Evolutionary conservation across 352 stramenopile species (phyloP), one percentile per base, ranked within the genome.

Genomic region (Globisporangium solare): DNA sequence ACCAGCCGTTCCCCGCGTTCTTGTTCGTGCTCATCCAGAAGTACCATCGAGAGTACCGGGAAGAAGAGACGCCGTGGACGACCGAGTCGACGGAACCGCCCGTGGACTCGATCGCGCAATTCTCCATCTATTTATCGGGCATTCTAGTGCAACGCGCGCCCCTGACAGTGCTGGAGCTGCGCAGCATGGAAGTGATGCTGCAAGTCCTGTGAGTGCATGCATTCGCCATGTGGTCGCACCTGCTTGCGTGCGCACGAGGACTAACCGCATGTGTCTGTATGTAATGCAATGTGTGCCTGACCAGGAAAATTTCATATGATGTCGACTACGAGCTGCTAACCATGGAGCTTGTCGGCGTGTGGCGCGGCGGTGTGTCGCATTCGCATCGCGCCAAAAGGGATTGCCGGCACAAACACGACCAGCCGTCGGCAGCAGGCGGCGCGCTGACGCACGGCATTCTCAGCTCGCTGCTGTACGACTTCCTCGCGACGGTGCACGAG

Each of bases 141-240:
- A 61, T 79, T 5, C 54, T 94, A 17, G 66, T 89, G 17, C 67
- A 88, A 39, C 64, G 68, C 1, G 48, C 70, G 24, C 70, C 84
- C 0, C 79, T 91, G 56, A 88, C 81, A 13, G 57, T 68, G 31
- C 57, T 63, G 18, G 78, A 94, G 64, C 61, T 94, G n/a, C 60
- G 73, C 35, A 85, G 74, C 52, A 71, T 89, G 40, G 72, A 90
- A 69, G 73, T 89, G 41, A 64, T 94, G 31, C 70, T 94, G 31
- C 84, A 94, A 86, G 69, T 94, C 39, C 42, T 94, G 84, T 94
- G 87, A 59, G 84, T 88, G 20, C n/a, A 3, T 88, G 20, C n/a
- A 3, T 32, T 37, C 17, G 17, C 54, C 39, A n/a, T 46, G 13
- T 35, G 35, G 6, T n/a, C 14, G 27, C 6, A 20, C 54, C 1